Evolutionary conservation across 2,329 filamentous ascomycete species (phyloP).

Genomic region (Sarocladiaceae sp.): DNA sequence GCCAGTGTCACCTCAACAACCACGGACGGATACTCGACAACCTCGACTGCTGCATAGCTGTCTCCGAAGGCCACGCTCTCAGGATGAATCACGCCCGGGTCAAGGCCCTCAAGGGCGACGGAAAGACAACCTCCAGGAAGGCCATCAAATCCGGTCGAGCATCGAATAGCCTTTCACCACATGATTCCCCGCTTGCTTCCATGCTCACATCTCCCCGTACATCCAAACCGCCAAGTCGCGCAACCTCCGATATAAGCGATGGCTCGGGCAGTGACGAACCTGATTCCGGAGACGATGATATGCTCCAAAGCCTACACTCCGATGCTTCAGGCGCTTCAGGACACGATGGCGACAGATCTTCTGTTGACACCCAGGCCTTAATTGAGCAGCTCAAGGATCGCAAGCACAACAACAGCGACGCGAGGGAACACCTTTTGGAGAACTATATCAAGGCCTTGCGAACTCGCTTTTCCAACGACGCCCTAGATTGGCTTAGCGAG

Average conservation of each 20-base stretch:
- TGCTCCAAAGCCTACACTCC: slow-evolving; percentile 37
- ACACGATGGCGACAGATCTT: slow-evolving; percentile 55
- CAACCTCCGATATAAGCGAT: slow-evolving; percentile 54
- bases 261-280: slow-evolving; percentile 39
- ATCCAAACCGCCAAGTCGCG: slow-evolving; percentile 55
- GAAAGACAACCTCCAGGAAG: slow-evolving; percentile 67
- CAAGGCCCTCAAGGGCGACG: slow-evolving; percentile 61
- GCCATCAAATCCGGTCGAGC: slow-evolving; percentile 52
- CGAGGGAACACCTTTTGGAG: slow-evolving; percentile 48
- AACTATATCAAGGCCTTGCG: slow-evolving; percentile 48
- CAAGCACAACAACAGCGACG: slow-evolving; percentile 69
- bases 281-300: slow-evolving; percentile 32
- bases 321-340: slow-evolving; percentile 37
- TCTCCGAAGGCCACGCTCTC: not conserved
- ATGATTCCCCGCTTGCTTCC: slow-evolving; percentile 52
- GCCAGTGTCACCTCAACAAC: too few relatives aligned
- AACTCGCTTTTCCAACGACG: slow-evolving; percentile 24
- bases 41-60: not conserved
- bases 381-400: slow-evolving; percentile 66
- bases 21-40: not conserved
- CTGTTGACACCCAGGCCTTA: slow-evolving; percentile 55
- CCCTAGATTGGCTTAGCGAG: slow-evolving; percentile 44
- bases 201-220: slow-evolving; percentile 49
- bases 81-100: slow-evolving; percentile 59
- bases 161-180: slow-evolving; percentile 51